These are phyloP conservation scores for Torulaspora delbrueckii DNA, from an alignment of 805 yeast genomes.

Conservation along the genomic window DNA sequence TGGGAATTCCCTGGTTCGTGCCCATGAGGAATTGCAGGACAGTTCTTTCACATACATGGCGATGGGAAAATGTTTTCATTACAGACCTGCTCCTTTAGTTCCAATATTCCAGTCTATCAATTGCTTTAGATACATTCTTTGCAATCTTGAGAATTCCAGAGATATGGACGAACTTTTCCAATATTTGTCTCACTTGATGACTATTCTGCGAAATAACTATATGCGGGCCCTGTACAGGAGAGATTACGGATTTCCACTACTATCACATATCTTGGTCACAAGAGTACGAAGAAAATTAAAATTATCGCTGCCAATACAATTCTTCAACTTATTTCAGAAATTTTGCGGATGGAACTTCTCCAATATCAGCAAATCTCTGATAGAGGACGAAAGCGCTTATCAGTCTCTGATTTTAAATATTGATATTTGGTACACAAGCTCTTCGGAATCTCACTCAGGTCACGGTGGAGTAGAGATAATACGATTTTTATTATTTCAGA, in stretches of 20 bases:
- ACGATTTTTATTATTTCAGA: slow-evolving; percentile 52
- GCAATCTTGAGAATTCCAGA: slow-evolving; percentile 9
- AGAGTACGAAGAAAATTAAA: slow-evolving; percentile 20
- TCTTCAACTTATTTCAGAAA: slow-evolving; percentile 45
- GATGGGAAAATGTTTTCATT: slow-evolving; percentile 21
- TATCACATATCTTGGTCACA: slow-evolving; percentile 18
- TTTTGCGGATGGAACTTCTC: slow-evolving; percentile 53
- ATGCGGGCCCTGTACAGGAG: slow-evolving; percentile 19
- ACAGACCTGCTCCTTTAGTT: slow-evolving; percentile 14
- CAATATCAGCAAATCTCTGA: slow-evolving; percentile 51
- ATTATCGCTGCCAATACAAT: slow-evolving; percentile 35
- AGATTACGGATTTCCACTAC: slow-evolving; percentile 20
- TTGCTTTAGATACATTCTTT: slow-evolving; percentile 16
- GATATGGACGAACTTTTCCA: slow-evolving; percentile 15
- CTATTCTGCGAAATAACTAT: slow-evolving; percentile 14
- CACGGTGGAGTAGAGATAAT: slow-evolving; percentile 41
- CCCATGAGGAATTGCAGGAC: slow-evolving; percentile 3
- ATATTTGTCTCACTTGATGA: slow-evolving; percentile 19
- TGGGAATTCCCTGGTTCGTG: neutral
- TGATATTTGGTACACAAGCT: slow-evolving; percentile 47
- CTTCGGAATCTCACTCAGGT: slow-evolving; percentile 9
- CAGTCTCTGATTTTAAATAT: slow-evolving; percentile 56
- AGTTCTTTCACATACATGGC: slow-evolving; percentile 16
- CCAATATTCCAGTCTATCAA: slow-evolving; percentile 20
- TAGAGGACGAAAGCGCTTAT: slow-evolving; percentile 54